These are phyloP conservation scores for Pseudogymnoascus sp. DNA, from an alignment of 2,329 filamentous ascomycete genomes.

Conservation along the genomic window DNA sequence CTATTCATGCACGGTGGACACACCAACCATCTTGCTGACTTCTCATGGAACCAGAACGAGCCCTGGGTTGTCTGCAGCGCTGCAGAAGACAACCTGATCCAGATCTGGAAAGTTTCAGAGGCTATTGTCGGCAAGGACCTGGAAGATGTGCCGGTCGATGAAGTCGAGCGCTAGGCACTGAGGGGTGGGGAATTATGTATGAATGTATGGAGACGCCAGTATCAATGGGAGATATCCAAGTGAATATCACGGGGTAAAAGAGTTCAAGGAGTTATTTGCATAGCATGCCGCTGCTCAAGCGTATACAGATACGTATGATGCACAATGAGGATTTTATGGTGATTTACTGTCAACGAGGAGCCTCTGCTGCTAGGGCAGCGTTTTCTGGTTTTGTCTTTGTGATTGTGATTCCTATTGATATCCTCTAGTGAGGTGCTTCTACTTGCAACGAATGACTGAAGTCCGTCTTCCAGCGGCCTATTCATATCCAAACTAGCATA, in stretches of 20 bases:
- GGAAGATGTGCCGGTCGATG: conserved; percentile 66
- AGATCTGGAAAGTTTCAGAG: conserved; percentile 85
- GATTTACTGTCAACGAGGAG: background rate
- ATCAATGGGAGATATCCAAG: conserved; percentile 7
- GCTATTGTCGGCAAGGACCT: conserved; percentile 73
- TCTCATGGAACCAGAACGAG: conserved; percentile 95
- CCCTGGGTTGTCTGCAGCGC: conserved; percentile 95
- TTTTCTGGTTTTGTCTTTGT: background rate
- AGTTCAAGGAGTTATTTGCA: conserved; percentile 7
- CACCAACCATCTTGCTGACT: conserved; percentile 93
- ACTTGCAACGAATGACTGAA: background rate
- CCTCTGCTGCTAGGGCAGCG: background rate
- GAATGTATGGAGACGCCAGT: conserved; percentile 3
- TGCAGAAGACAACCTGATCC: conserved; percentile 92
- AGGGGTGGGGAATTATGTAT: background rate
- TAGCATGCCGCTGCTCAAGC: background rate
- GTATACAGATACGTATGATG: background rate
- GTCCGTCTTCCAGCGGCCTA: background rate
- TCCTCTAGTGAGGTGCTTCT: background rate
- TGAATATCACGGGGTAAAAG: conserved; percentile 5
- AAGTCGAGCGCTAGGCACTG: conserved; percentile 53
- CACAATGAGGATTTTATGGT: conserved; percentile 1
- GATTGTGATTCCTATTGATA: background rate
- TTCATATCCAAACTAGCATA: background rate
- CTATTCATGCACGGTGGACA: conserved; percentile 99